Base-by-base conservation (phyloP, 768 basidiomycete genomes). In the Tylopilus plumbeoviolaceoides region DNA sequence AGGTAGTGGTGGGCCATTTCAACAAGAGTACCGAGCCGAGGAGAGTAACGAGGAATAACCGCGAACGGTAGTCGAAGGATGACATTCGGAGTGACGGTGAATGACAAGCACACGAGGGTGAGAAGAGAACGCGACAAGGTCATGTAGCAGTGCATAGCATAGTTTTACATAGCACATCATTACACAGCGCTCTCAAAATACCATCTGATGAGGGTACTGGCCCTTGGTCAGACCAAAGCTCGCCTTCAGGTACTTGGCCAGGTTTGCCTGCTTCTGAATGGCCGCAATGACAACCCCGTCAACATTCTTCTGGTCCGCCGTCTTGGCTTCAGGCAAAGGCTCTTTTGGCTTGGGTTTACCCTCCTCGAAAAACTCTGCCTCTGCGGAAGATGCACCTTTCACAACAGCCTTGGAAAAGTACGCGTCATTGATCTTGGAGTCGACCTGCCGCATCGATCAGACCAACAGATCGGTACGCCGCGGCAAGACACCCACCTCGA, bases 301-400 rank as follows among this genome's bases (percentile, higher is more conserved):
- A 53, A 92, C 73, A 58, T 76, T 82, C 81, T 95, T 97, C 79
- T 99, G 97, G 73, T 91, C 91, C 49, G 83, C 80, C 44, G 89
- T 82, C 79, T 91, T 93, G 67, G 89, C 80, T 64, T 87, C 89
- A 21, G 95, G 84, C 74, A 92, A 83, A 17, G 88, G 73, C 66
- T 87, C 87, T 78, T 92, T 95, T 67, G 81, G 80, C 75, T 93
- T 92, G 59, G 89, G 89, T 77, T 90, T 91, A 68, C 92, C 93
- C 61, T 89, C 91, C 67, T 85, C 82, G 70, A 99, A 98, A 81
- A 98, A 99, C 72, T 98, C 95, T 61, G 86, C 87, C 80, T 99
- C 97, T 59, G 94, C 92, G 51, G 92, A 91, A 57, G 75, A 69
- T 55, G 85, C 75, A 53, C 78, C 78, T 72, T 91, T 87, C 63